Base-by-base conservation (phyloP, 2,329 filamentous ascomycete species). In the Aspergillus sp. region DNA sequence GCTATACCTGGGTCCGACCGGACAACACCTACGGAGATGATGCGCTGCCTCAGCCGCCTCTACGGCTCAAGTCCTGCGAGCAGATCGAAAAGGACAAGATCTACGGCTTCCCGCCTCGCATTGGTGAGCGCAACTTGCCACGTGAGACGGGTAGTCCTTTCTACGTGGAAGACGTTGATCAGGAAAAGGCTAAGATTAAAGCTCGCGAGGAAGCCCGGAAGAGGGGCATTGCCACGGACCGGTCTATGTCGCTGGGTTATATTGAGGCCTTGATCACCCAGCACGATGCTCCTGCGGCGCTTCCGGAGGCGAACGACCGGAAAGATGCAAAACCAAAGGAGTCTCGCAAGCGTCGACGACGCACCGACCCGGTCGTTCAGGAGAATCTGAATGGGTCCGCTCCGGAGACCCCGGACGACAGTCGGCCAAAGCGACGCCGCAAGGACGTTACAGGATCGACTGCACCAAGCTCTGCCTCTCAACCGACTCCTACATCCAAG, bases 91-190 rank as follows among this genome's bases (percentile, higher is more conserved):
- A 60, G 20, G 67, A 70, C 47, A 58, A 58, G n/a, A 60, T 67
- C 11, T 68, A 64, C 32, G 66, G 67, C 1, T 70, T 63, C 50
- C 67, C 67, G 13, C 67, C 67, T 5, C 61, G 47, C 11, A 62
- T 65, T 20, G 65, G 67, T 4, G 56, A 67, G 45, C 65, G 64
- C 7, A 70, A 70, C 50, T 20, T 68, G n/a, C 67, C 65, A 1
- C 60, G 53, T 21, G 52, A 49, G 9, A 50, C 42, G 10, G 45
- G 54, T 4, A 47, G 47, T 5, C 55, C 62, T 11, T 65, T 67
- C 38, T 14, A 54, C 4, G 34, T 55, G 4, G 67, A 70, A 43
- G 53, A 70, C 36, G 55, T 69, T 19, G 52, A 49, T n/a, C 46
- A 51, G 40, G 65, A 64, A 48, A 52, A 43, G 23, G 54, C 56